Evolutionary conservation across 2,329 filamentous ascomycete species (phyloP).

Genomic region (Tolypocladium paradoxum): DNA sequence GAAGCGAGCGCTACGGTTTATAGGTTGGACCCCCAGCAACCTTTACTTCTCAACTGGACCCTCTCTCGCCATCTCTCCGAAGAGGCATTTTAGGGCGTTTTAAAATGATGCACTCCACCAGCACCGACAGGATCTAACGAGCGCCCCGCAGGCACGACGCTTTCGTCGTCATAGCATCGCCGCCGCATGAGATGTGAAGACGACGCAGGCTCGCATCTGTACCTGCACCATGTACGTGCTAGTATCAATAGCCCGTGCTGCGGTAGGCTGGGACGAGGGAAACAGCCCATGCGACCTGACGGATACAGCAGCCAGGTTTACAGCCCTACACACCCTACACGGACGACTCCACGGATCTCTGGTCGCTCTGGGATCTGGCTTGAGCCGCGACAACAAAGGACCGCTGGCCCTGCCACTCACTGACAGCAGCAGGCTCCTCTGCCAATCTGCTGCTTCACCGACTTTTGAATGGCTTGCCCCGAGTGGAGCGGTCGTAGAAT

Average conservation of each 20-base stretch:
- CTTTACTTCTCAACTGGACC: neutral
- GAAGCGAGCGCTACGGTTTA: neutral
- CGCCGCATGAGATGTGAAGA: neutral
- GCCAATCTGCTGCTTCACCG: conserved; percentile 13
- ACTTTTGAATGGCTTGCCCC: conserved; percentile 16
- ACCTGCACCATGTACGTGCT: neutral
- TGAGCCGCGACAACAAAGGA: neutral
- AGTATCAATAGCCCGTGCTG: neutral
- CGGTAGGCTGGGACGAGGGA: neutral
- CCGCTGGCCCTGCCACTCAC: neutral
- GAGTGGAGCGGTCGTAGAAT: conserved; percentile 13
- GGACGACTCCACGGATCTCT: neutral
- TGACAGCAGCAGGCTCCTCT: neutral
- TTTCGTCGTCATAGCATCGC: neutral
- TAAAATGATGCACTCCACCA: neutral
- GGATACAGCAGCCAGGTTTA: neutral
- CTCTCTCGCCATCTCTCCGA: neutral
- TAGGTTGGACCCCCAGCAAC: neutral
- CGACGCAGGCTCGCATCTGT: neutral
- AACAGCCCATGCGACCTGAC: neutral
- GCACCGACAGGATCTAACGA: neutral
- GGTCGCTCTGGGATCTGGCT: neutral
- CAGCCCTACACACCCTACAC: neutral
- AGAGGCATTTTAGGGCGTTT: neutral
- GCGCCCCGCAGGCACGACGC: neutral